A percentile compares a stretch with the other conserved stretches of the same genome.
Evolutionary conservation across 768 basidiomycete species (phyloP).

Genomic region (Auricularia auricula-judae): DNA sequence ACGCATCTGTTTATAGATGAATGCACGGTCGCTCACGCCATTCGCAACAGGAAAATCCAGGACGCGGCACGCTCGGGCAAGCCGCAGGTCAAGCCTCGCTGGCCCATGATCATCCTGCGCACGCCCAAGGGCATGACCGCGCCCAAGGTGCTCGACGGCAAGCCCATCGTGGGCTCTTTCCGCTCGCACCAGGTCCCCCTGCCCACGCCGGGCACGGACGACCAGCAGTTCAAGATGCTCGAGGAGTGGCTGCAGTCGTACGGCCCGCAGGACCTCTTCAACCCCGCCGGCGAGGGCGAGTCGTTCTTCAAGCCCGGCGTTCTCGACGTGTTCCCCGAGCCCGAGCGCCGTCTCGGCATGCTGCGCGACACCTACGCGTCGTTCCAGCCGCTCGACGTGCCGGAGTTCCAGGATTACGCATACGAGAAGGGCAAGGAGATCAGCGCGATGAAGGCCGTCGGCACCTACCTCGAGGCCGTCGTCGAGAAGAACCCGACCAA

Average conservation of each 20-base stretch:
- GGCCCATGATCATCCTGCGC: conserved; percentile 79
- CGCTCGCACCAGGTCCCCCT: conserved; percentile 85
- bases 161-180: conserved; percentile 73
- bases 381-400: conserved; percentile 49
- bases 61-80: conserved; percentile 62
- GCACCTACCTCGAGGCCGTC: conserved; percentile 44
- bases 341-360: conserved; percentile 57
- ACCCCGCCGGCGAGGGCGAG: conserved; percentile 3
- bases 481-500: conserved; percentile 56
- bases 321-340: conserved; percentile 45
- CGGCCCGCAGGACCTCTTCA: conserved; percentile 54
- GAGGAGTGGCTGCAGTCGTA: conserved; percentile 70
- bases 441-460: conserved; percentile 70
- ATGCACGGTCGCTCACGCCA: too few species aligned
- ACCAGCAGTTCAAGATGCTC: conserved; percentile 51
- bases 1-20: too few species aligned
- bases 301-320: conserved; percentile 32
- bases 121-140: conserved; percentile 77
- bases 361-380: conserved; percentile 54
- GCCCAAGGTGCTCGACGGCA: conserved; percentile 54
- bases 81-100: conserved; percentile 78
- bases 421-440: conserved; percentile 45
- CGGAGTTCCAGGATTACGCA: conserved; percentile 51
- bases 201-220: conserved; percentile 52
- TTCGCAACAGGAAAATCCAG: conserved; percentile 49